Evolutionary conservation across 2,329 filamentous ascomycete genomes (phyloP).

Genomic region (Colletotrichum tropicale): DNA sequence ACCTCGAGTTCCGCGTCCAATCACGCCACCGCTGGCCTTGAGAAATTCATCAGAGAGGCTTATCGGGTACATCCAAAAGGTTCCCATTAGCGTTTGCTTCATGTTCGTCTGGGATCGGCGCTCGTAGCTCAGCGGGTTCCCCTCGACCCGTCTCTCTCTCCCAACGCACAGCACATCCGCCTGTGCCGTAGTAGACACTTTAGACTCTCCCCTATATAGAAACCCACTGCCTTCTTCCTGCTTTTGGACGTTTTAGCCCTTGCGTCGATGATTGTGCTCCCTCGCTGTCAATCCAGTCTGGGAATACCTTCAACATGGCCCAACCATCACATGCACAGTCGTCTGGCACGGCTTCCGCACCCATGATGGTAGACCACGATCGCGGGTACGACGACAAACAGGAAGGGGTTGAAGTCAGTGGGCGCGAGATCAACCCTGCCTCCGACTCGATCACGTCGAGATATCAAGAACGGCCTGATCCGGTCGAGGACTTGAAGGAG

Average conservation of each 20-base stretch:
- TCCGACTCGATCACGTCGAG: constrained; percentile 20
- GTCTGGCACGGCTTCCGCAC: constrained; percentile 32
- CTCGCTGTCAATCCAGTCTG: constrained; percentile 2
- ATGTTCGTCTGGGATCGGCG: constrained; percentile 23
- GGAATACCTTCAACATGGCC: constrained; percentile 32
- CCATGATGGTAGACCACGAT: constrained; percentile 29
- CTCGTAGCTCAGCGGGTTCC: constrained; percentile 12
- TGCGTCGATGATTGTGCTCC: constrained; percentile 11
- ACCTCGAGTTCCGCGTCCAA: not conserved
- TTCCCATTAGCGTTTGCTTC: constrained; percentile 20
- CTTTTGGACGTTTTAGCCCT: not conserved
- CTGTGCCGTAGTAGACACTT: constrained; percentile 4
- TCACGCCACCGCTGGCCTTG: not conserved
- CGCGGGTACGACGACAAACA: constrained; percentile 29
- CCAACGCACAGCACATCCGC: not conserved
- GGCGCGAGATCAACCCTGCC: constrained; percentile 29
- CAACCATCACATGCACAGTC: constrained; percentile 30
- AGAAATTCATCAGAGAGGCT: not conserved
- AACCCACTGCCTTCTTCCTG: constrained; percentile 15
- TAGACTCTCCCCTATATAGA: constrained; percentile 23
- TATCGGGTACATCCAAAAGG: constrained; percentile 3
- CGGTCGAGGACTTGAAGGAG: constrained; percentile 37
- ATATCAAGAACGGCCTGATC: constrained; percentile 17
- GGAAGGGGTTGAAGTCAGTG: constrained; percentile 31
- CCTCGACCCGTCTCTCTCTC: not conserved